Percentiles rank a stretch among this genome's conserved stretches.
These are phyloP conservation scores for Aspergillus sp. DNA, from an alignment of 2,329 filamentous ascomycete species.

Conservation along the genomic window DNA sequence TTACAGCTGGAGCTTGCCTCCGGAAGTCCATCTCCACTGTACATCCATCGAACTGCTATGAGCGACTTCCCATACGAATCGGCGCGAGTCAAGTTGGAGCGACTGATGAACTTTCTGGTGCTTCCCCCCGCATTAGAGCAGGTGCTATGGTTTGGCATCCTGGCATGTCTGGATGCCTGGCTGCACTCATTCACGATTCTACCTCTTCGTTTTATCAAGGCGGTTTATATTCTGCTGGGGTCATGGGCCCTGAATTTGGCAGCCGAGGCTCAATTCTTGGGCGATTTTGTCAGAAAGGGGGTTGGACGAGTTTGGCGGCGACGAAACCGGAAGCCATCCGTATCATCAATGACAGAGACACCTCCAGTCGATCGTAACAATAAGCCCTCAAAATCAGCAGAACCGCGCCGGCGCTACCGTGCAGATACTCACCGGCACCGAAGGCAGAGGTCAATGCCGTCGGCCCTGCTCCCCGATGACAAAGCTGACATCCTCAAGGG, in stretches of 20 bases:
- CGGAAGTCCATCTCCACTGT: constrained; percentile 59
- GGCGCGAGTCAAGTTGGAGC: constrained; percentile 85
- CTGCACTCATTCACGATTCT: constrained; percentile 95
- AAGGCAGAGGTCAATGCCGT: constrained; percentile 80
- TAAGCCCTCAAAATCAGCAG: constrained; percentile 14
- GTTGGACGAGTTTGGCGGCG: constrained; percentile 76
- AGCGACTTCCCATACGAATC: constrained; percentile 81
- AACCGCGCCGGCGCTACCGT: constrained; percentile 28
- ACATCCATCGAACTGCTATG: constrained; percentile 59
- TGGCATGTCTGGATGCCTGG: constrained; percentile 94
- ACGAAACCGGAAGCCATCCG: constrained; percentile 31
- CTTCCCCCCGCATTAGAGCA: constrained; percentile 80
- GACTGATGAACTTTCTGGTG: constrained; percentile 82
- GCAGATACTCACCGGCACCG: constrained; percentile 51
- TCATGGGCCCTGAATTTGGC: constrained; percentile 76
- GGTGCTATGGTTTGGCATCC: constrained; percentile 79
- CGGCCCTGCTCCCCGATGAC: constrained; percentile 79
- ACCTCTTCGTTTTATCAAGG: constrained; percentile 82
- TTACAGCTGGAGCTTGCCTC: constrained; percentile 65
- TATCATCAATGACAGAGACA: constrained; percentile 8
- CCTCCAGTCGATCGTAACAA: constrained; percentile 22
- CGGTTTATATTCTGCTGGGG: constrained; percentile 69
- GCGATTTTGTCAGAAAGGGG: constrained; percentile 76
- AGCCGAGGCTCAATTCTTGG: constrained; percentile 71
- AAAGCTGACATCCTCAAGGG: constrained; percentile 96